Conservation (phyloP, 495 filamentous ascomycete species). For the Aspergillus campestris region DNA sequence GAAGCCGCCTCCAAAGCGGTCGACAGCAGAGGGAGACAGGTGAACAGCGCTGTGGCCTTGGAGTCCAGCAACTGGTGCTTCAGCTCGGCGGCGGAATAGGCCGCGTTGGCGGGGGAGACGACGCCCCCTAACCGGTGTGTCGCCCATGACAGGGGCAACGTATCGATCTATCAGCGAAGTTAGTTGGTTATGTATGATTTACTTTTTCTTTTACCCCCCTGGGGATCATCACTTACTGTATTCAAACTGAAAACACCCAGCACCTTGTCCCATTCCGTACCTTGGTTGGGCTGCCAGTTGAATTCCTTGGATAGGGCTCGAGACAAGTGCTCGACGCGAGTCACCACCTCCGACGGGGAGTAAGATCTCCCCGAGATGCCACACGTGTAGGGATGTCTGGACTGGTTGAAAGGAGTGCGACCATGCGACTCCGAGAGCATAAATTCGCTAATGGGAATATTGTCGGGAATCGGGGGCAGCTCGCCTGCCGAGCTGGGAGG, state of each 20-base stretch:
- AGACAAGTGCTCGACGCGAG: constrained; percentile 62
- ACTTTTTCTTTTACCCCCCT: too few relatives aligned
- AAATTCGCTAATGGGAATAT: constrained; percentile 70
- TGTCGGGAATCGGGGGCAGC: constrained; percentile 65
- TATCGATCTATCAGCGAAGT: constrained; percentile 60
- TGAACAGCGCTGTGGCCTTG: constrained; percentile 67
- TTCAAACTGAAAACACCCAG: constrained; percentile 71
- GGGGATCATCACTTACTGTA: constrained; percentile 51
- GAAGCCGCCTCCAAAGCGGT: constrained; percentile 62
- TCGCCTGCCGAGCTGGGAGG: constrained; percentile 60
- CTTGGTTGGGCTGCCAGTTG: constrained; percentile 65
- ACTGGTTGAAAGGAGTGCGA: constrained; percentile 52
- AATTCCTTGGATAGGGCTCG: constrained; percentile 63
- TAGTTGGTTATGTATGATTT: too few relatives aligned
- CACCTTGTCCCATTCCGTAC: constrained; percentile 82
- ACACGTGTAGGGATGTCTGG: constrained; percentile 72
- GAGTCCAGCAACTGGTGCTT: constrained; percentile 73
- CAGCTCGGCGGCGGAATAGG: constrained; percentile 67
- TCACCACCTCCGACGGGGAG: constrained; percentile 54
- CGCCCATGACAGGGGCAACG: constrained; percentile 65
- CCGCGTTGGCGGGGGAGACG: constrained; percentile 72
- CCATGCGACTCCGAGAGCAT: constrained; percentile 69
- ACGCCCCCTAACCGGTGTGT: constrained; percentile 70
- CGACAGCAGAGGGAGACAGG: constrained; percentile 65
- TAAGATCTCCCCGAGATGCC: constrained; percentile 67